Conservation (phyloP, 805 yeast species). For the Saturnispora sekii region DNA sequence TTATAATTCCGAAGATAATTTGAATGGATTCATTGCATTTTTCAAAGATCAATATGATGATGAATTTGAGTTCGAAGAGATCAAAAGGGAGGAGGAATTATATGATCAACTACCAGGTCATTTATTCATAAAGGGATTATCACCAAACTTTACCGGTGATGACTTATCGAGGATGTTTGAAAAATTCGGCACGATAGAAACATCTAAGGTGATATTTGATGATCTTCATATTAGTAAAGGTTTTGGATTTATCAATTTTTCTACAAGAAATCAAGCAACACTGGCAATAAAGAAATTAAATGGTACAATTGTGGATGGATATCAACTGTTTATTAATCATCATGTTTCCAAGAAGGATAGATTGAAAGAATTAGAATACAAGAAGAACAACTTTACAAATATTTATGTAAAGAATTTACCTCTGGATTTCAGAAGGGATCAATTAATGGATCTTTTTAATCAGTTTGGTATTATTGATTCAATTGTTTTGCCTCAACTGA, state of each 20-base stretch:
- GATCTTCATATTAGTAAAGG: constrained; percentile 38
- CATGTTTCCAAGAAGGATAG: constrained; percentile 61
- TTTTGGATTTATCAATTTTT: constrained; percentile 62
- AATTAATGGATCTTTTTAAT: constrained; percentile 34
- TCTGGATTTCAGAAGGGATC: constrained; percentile 26
- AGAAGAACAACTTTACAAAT: constrained; percentile 39
- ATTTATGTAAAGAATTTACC: constrained; percentile 48
- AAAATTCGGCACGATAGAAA: constrained; percentile 33
- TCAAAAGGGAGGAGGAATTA: constrained; percentile 14
- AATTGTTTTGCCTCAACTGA: constrained; percentile 41
- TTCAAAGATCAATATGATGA: constrained; percentile 1
- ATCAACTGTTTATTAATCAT: constrained; percentile 44
- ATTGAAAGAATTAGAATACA: constrained; percentile 35
- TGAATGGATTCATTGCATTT: background rate
- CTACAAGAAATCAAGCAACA: constrained; percentile 48
- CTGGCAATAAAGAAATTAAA: constrained; percentile 41
- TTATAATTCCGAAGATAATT: constrained; percentile 2
- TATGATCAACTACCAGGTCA: constrained; percentile 38
- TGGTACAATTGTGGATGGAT: constrained; percentile 20
- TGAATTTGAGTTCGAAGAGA: constrained; percentile 12
- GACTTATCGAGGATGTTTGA: constrained; percentile 30
- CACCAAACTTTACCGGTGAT: constrained; percentile 29
- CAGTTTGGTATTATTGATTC: constrained; percentile 40
- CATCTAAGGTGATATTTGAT: constrained; percentile 40
- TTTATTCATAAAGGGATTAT: constrained; percentile 43